Evolutionary conservation across 805 yeast species (phyloP).

Genomic region (Metschnikowia colocasiae): DNA sequence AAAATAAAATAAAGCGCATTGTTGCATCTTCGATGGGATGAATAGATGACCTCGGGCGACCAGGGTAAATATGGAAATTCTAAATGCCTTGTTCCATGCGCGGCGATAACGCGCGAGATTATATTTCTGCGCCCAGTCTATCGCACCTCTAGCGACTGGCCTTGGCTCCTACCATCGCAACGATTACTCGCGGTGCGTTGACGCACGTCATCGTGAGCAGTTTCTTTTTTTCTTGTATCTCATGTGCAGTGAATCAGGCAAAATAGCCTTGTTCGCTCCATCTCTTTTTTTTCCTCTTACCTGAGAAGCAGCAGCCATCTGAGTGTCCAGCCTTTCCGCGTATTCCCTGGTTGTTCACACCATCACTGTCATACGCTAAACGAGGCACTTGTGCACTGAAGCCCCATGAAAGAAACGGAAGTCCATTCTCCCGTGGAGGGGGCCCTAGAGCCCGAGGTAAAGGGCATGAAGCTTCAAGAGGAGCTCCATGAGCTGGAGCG

Average conservation of each 20-base stretch:
- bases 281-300: background rate
- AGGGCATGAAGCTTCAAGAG: slow-evolving; percentile 2
- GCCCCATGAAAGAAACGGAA: slow-evolving; percentile 4
- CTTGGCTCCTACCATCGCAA: background rate
- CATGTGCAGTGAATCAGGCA: background rate
- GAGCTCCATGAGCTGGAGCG: slow-evolving; percentile 13
- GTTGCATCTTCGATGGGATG: background rate
- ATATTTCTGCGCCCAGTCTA: background rate
- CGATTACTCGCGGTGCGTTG: background rate
- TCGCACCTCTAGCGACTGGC: background rate
- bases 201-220: background rate
- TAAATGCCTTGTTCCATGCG: background rate
- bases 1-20: too few species aligned
- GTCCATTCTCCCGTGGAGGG: slow-evolving; percentile 5
- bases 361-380: background rate
- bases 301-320: too few species aligned
- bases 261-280: background rate
- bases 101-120: background rate
- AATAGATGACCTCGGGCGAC: background rate
- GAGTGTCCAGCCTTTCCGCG: too few species aligned
- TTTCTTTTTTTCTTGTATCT: background rate
- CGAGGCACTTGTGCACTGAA: background rate
- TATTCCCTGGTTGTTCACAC: background rate
- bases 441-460: slow-evolving; percentile 4
- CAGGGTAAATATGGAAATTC: background rate